phyloP scores from a whole-genome alignment of 345 rosid species.

The Sisymbrium altissimum region DNA sequence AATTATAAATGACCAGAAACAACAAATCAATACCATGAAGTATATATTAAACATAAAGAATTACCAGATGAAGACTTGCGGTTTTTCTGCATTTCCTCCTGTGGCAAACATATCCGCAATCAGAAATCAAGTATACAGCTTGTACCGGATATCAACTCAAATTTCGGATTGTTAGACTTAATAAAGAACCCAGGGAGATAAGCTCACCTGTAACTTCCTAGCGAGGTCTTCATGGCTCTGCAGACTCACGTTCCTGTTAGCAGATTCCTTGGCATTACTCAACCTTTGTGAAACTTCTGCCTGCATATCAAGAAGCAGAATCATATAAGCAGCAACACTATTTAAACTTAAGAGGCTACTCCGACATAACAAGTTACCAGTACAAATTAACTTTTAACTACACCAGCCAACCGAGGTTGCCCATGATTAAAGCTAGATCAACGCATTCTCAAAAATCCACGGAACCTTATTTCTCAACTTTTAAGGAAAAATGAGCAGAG shows the following conservation, averaged over 20 bases:
- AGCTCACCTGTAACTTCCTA: slow-evolving; percentile 81
- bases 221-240: slow-evolving; percentile 97
- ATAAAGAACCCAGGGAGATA: neutral
- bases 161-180: neutral
- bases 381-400: neutral
- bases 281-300: slow-evolving; percentile 96
- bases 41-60: neutral
- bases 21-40: neutral
- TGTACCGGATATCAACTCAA: neutral
- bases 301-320: slow-evolving; percentile 36
- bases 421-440: slow-evolving; percentile 5
- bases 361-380: neutral
- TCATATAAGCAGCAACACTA: neutral
- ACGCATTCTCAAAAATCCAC: neutral
- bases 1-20: neutral
- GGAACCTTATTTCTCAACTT: neutral
- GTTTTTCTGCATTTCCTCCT: slow-evolving; percentile 99
- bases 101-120: slow-evolving; percentile 31
- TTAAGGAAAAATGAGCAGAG: neutral
- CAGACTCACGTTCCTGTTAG: slow-evolving; percentile 57
- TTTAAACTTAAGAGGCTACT: neutral
- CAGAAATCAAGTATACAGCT: neutral
- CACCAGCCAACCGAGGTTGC: neutral
- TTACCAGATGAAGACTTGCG: slow-evolving; percentile 71
- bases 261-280: slow-evolving; percentile 78